Percentiles rank a stretch among this genome's conserved stretches.
Evolutionary conservation across 2,329 filamentous ascomycete genomes (phyloP).

Genomic region (Aureobasidium sp.): DNA sequence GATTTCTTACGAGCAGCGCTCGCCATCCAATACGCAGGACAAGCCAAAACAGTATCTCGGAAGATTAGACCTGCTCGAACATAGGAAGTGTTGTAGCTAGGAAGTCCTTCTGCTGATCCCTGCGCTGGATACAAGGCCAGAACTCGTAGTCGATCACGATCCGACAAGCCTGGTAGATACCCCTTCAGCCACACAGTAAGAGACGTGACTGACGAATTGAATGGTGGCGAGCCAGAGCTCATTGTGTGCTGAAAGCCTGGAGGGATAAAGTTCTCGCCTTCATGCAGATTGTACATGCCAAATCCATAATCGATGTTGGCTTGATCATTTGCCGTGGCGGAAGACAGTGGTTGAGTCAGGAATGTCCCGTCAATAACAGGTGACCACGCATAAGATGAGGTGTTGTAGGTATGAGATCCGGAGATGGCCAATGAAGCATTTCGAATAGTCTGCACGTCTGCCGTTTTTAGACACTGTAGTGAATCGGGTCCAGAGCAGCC

Average conservation of each 20-base stretch:
- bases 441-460: slow-evolving; percentile 47
- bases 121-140: slow-evolving; percentile 42
- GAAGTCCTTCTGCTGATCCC: slow-evolving; percentile 44
- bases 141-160: slow-evolving; percentile 34
- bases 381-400: slow-evolving; percentile 53
- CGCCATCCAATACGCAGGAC: slow-evolving; percentile 53
- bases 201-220: slow-evolving; percentile 44
- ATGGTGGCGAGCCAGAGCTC: slow-evolving; percentile 30
- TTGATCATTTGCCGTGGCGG: slow-evolving; percentile 32
- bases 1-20: slow-evolving; percentile 38
- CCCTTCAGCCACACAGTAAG: slow-evolving; percentile 50
- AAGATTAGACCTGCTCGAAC: slow-evolving; percentile 51
- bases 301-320: slow-evolving; percentile 44
- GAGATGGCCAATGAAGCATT: slow-evolving; percentile 47
- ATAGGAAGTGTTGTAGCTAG: slow-evolving; percentile 44
- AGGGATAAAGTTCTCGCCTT: slow-evolving; percentile 57
- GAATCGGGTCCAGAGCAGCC: slow-evolving; percentile 44
- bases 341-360: slow-evolving; percentile 42
- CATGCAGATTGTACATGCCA: slow-evolving; percentile 56
- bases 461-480: slow-evolving; percentile 48
- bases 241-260: slow-evolving; percentile 36
- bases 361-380: slow-evolving; percentile 54
- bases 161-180: slow-evolving; percentile 45
- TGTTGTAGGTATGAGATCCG: slow-evolving; percentile 46
- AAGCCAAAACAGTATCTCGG: slow-evolving; percentile 52